phyloP scores from a whole-genome alignment of 352 stramenopile species.

The Phytophthora uliginosa region DNA sequence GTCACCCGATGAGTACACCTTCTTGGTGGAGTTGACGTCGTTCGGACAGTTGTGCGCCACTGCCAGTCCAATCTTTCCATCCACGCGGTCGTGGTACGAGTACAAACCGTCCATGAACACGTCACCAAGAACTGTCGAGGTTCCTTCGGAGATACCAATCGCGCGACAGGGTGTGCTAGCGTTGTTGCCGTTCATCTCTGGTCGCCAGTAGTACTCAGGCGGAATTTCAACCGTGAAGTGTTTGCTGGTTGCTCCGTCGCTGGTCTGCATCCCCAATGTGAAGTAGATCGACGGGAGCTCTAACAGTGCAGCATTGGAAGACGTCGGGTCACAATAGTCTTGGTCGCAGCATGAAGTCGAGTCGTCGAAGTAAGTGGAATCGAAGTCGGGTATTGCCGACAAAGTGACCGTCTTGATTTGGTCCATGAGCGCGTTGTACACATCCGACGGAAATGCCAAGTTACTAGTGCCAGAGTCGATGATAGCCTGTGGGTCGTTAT shows the following conservation, averaged over 20 bases:
- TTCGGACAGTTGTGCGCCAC: slow-evolving; percentile 86
- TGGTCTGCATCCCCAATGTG: slow-evolving; percentile 67
- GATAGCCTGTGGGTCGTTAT: slow-evolving; percentile 85
- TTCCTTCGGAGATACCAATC: slow-evolving; percentile 82
- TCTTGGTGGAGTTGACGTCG: slow-evolving; percentile 79
- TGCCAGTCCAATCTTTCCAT: slow-evolving; percentile 72
- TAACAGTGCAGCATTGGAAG: slow-evolving; percentile 59
- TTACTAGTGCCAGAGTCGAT: slow-evolving; percentile 89
- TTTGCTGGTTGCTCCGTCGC: slow-evolving; percentile 61
- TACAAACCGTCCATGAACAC: slow-evolving; percentile 91
- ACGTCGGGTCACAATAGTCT: slow-evolving; percentile 77
- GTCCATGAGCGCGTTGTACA: slow-evolving; percentile 83
- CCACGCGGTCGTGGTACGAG: slow-evolving; percentile 76
- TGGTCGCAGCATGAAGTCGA: slow-evolving; percentile 72
- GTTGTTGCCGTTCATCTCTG: slow-evolving; percentile 79
- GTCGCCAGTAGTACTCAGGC: slow-evolving; percentile 86
- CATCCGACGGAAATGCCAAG: slow-evolving; percentile 74
- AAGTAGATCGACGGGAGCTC: slow-evolving; percentile 83
- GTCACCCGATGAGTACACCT: slow-evolving; percentile 56
- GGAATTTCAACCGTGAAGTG: slow-evolving; percentile 87
- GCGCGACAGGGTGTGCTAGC: slow-evolving; percentile 66
- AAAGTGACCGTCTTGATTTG: slow-evolving; percentile 74
- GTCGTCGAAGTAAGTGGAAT: slow-evolving; percentile 79
- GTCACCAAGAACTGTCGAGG: slow-evolving; percentile 75
- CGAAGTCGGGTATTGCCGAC: slow-evolving; percentile 65